phyloP scores from a whole-genome alignment of 2,329 filamentous ascomycete species.

The Colletotrichum chlorophyti region DNA sequence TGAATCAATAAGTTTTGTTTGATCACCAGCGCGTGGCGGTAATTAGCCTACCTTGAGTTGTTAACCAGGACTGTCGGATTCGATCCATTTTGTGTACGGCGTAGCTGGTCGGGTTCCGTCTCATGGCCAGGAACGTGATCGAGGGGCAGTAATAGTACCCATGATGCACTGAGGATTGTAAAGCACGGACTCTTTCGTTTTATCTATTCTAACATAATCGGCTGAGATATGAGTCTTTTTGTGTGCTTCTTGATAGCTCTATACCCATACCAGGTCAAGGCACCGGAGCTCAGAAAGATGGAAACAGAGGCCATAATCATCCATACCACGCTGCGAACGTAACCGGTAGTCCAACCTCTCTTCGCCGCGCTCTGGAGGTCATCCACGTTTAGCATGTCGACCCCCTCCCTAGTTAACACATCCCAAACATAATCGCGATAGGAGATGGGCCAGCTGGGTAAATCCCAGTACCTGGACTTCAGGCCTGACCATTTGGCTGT shows the following conservation, averaged over 20 bases:
- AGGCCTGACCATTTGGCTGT: slow-evolving; percentile 58
- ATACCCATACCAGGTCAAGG: not conserved
- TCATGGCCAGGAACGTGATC: too few species aligned
- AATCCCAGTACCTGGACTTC: slow-evolving; percentile 66
- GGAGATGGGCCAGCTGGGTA: slow-evolving; percentile 61
- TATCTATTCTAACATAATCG: not conserved
- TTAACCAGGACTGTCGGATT: too few species aligned
- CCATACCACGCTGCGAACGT: not conserved
- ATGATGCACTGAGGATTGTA: too few species aligned
- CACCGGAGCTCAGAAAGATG: not conserved
- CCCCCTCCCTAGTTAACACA: slow-evolving; percentile 57
- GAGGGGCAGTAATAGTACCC: too few species aligned
- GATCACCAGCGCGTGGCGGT: too few species aligned
- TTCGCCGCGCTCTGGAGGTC: slow-evolving; percentile 47
- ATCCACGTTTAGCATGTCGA: slow-evolving; percentile 67
- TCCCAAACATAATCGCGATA: slow-evolving; percentile 63
- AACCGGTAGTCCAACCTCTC: not conserved
- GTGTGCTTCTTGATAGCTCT: not conserved
- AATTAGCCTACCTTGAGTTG: too few species aligned
- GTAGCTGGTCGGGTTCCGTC: too few species aligned
- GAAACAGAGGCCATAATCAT: not conserved
- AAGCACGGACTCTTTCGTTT: too few species aligned
- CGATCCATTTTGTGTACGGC: too few species aligned
- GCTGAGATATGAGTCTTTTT: not conserved
- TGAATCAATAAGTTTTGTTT: too few species aligned